Evolutionary conservation across 2,329 filamentous ascomycete genomes (phyloP).

Genomic region (Aspergillus luchuensis): DNA sequence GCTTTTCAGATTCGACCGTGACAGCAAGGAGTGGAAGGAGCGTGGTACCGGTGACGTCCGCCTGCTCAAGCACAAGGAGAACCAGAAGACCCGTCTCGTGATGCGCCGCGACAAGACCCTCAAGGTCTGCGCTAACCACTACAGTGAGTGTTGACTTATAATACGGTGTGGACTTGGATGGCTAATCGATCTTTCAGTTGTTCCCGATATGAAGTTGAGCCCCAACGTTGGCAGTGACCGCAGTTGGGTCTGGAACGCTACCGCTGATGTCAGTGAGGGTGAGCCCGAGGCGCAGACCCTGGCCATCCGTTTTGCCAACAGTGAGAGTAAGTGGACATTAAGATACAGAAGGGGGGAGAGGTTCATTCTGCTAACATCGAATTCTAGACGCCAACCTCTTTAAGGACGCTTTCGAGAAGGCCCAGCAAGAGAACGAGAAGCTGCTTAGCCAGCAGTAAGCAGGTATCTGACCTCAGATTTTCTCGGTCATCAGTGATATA

Average conservation of each 20-base stretch:
- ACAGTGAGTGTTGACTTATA: conserved; percentile 65
- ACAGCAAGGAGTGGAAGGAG: conserved; percentile 97
- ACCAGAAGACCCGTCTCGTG: conserved; percentile 93
- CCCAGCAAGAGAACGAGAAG: conserved; percentile 91
- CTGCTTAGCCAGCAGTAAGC: conserved; percentile 66
- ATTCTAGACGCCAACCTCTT: conserved; percentile 85
- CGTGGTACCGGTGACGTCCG: conserved; percentile 94
- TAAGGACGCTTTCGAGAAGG: conserved; percentile 97
- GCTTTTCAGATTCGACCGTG: conserved; percentile 96
- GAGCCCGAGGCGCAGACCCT: conserved; percentile 95
- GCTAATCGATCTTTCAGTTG: conserved; percentile 60
- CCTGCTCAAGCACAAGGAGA: conserved; percentile 98
- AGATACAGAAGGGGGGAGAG: not conserved
- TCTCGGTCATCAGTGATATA: conserved; percentile 6
- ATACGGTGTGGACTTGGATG: not conserved
- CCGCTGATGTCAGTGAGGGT: conserved; percentile 96
- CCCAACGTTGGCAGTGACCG: conserved; percentile 98
- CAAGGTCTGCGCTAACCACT: conserved; percentile 99
- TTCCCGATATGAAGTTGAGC: conserved; percentile 97
- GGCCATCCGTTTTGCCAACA: conserved; percentile 96
- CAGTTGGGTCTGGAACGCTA: conserved; percentile 99
- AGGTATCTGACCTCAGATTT: not conserved
- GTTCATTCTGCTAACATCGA: conserved; percentile 19
- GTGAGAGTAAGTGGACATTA: conserved; percentile 72
- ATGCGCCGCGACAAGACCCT: conserved; percentile 99